A percentile compares a stretch with the other conserved stretches of the same genome.
These are phyloP conservation scores for Ganoderma lucidum DNA, from an alignment of 1,284 basidiomycete species.

Conservation along the genomic window DNA sequence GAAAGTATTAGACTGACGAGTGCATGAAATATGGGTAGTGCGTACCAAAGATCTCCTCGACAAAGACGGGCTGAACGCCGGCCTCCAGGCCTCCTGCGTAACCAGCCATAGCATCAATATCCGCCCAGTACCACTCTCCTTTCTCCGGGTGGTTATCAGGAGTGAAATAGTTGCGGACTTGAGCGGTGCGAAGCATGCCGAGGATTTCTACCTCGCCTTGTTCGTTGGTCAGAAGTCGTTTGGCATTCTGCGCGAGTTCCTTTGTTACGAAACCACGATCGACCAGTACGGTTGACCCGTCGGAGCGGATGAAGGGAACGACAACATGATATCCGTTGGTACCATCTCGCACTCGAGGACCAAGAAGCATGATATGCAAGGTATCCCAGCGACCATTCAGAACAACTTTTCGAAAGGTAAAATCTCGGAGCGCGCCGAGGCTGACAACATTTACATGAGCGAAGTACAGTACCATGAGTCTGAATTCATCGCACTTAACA, in stretches of 20 bases:
- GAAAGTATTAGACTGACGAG: neutral
- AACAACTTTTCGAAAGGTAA: slow-evolving; percentile 85
- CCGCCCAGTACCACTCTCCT: slow-evolving; percentile 93
- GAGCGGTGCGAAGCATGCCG: slow-evolving; percentile 80
- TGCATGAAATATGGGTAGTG: slow-evolving; percentile 9
- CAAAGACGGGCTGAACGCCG: slow-evolving; percentile 83
- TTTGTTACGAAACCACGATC: slow-evolving; percentile 92
- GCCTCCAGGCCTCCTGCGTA: slow-evolving; percentile 76
- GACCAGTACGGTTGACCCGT: slow-evolving; percentile 85
- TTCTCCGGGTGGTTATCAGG: slow-evolving; percentile 87
- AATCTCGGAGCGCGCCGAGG: slow-evolving; percentile 82
- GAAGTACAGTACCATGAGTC: neutral
- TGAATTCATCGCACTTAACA: slow-evolving; percentile 79
- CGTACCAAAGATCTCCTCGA: slow-evolving; percentile 89
- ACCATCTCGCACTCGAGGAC: slow-evolving; percentile 90
- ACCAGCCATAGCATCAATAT: slow-evolving; percentile 84
- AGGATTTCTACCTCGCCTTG: slow-evolving; percentile 69
- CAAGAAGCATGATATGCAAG: slow-evolving; percentile 81
- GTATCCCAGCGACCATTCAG: slow-evolving; percentile 84
- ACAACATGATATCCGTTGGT: slow-evolving; percentile 88
- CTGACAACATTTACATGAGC: slow-evolving; percentile 41
- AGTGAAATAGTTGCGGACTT: slow-evolving; percentile 81
- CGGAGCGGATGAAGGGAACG: slow-evolving; percentile 81
- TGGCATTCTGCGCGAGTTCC: slow-evolving; percentile 53
- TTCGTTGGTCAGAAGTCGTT: slow-evolving; percentile 44